Evolutionary conservation across 805 yeast species (phyloP).

Genomic region (Candida broadrunensis): DNA sequence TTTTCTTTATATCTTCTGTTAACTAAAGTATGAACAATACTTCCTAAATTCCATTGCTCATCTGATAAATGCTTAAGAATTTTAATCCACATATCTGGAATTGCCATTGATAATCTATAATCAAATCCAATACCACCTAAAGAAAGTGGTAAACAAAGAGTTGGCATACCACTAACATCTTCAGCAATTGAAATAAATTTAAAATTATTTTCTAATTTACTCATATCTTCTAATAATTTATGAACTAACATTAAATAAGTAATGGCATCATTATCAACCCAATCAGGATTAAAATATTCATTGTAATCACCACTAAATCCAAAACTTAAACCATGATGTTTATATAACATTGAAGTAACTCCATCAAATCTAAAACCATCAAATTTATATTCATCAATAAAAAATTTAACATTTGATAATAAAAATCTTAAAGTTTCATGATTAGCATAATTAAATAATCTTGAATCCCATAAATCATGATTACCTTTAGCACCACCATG

Average conservation of each 20-base stretch:
- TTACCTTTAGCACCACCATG: conserved; percentile 88
- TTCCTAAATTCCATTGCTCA: conserved; percentile 88
- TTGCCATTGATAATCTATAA: conserved; percentile 92
- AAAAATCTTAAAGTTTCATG: conserved; percentile 89
- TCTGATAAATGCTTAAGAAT: conserved; percentile 77
- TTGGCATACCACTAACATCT: conserved; percentile 97
- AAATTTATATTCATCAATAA: conserved; percentile 76
- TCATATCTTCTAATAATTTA: conserved; percentile 58
- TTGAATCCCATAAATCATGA: conserved; percentile 95
- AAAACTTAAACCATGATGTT: conserved; percentile 89
- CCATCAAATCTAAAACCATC: conserved; percentile 98
- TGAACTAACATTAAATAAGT: conserved; percentile 91
- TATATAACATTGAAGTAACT: conserved; percentile 88
- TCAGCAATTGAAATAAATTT: conserved; percentile 83
- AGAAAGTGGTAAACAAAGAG: conserved; percentile 71
- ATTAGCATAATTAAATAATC: conserved; percentile 86
- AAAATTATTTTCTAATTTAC: conserved; percentile 27
- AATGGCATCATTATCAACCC: conserved; percentile 85
- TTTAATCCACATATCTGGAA: conserved; percentile 99
- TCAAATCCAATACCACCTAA: conserved; percentile 93
- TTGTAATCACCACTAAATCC: conserved; percentile 91
- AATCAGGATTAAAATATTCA: conserved; percentile 77
- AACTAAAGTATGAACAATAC: conserved; percentile 75
- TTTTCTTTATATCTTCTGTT: conserved; percentile 86
- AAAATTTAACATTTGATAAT: conserved; percentile 79